Base-by-base conservation (phyloP, 202 grass and related monocot genomes). In the Eragrostis tef region DNA sequence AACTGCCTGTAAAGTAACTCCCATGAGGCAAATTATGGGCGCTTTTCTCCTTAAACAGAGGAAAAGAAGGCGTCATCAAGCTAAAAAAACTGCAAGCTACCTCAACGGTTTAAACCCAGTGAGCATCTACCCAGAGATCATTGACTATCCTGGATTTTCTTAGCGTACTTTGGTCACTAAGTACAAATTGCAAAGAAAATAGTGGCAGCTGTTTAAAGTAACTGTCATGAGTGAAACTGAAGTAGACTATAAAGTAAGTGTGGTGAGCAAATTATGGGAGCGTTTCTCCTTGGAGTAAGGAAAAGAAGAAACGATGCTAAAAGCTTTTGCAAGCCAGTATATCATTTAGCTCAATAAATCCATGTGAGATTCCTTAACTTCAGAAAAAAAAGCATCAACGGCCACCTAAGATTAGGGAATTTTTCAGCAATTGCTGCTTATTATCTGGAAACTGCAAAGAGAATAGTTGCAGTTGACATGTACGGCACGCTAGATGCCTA, bases 1-100 rank as follows among this genome's bases (percentile, higher is more conserved):
- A 66, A 79, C 76, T 52, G 44, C 45, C 1, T 14, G 26, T 64
- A 80, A 56, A 53, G 77, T 25, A 43, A 53, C 75, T 36, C 6
- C 15, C 14, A 49, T 3, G 24, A 49, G 11, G 25, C n/a, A 70
- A 70, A 27, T 14, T 9, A 47, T 44, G 34, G 11, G 46, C 11
- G 11, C 46, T 2, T 42, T 67, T 44, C 17, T 67, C 14, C 64
- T 45, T 27, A 69, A 29, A 29, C 16, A 12, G 11, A 5, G 14
- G 9, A 44, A 79, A 69, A 54, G 19, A 34, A 42, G 39, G 8
- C 20, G 15, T 5, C n/a, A 66, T 42, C 34, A 5, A 39, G 21
- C 2, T 11, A 67, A 14, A 42, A 41, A 36, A 51, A 39, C 24
- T 20, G 0, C 3, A 27, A 49, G 47, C 44, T 46, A 11, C 4